These are phyloP conservation scores for Paxillus rubicundulus DNA, from an alignment of 768 basidiomycete genomes.

Conservation along the genomic window DNA sequence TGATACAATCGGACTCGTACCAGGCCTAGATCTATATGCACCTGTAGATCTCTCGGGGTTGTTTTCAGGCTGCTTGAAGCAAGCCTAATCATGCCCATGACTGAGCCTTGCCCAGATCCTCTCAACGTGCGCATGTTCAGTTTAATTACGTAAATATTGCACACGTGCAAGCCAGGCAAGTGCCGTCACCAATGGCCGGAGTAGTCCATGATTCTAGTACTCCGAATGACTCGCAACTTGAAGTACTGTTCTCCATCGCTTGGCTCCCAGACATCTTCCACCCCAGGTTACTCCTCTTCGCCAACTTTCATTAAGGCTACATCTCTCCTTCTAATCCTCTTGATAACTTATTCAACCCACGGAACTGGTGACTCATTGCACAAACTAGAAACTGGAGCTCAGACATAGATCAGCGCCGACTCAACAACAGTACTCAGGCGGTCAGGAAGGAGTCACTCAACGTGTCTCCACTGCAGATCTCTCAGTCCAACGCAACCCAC, in stretches of 20 bases:
- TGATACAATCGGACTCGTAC: not conserved
- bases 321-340: not conserved
- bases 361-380: not conserved
- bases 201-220: too few species aligned
- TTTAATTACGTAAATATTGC: not conserved
- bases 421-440: constrained; percentile 16
- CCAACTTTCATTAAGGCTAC: not conserved
- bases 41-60: too few species aligned
- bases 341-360: not conserved
- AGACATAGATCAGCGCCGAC: constrained; percentile 11
- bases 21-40: not conserved
- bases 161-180: constrained; percentile 13
- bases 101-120: too few species aligned
- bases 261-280: not conserved
- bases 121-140: too few species aligned
- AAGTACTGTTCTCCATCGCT: not conserved
- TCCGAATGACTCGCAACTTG: too few species aligned
- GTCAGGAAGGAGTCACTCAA: constrained; percentile 24
- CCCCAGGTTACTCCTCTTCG: not conserved
- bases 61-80: too few species aligned
- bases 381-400: not conserved
- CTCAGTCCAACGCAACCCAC: constrained; percentile 9
- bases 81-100: too few species aligned
- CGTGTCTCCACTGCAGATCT: constrained; percentile 23
- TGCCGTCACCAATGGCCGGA: too few species aligned